These are phyloP conservation scores for Leishmania tropica DNA, from an alignment of 208 protist species.

Conservation along the genomic window DNA sequence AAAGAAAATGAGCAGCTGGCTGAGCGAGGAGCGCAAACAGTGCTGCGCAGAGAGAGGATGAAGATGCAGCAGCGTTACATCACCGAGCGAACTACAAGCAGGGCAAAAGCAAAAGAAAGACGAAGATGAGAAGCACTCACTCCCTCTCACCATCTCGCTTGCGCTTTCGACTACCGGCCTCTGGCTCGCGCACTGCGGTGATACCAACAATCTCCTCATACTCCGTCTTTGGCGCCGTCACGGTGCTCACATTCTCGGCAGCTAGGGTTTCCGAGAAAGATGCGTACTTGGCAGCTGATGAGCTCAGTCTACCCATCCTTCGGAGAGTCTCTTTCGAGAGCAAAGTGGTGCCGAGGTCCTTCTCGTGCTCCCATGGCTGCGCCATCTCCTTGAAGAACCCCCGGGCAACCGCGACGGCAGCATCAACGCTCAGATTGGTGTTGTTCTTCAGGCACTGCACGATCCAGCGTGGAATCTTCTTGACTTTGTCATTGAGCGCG, in stretches of 20 bases:
- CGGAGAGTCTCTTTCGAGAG: slow-evolving; percentile 57
- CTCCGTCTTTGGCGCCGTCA: neutral
- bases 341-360: slow-evolving; percentile 87
- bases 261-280: neutral
- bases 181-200: slow-evolving; percentile 56
- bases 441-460: slow-evolving; percentile 90
- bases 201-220: slow-evolving; percentile 37
- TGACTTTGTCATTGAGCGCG: slow-evolving; percentile 94
- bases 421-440: slow-evolving; percentile 90
- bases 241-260: slow-evolving; percentile 1
- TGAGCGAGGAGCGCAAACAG: neutral
- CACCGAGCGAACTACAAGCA: no score
- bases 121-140: neutral
- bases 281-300: slow-evolving; percentile 30
- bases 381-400: slow-evolving; percentile 96
- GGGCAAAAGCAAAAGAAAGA: neutral
- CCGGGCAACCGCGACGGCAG: slow-evolving; percentile 86
- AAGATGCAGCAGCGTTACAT: neutral
- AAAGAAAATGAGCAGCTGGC: neutral
- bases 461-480: slow-evolving; percentile 93
- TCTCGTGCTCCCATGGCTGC: slow-evolving; percentile 91
- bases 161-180: slow-evolving; percentile 39
- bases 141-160: slow-evolving; percentile 8
- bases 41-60: neutral
- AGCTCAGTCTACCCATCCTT: slow-evolving; percentile 40